Percentiles rank a stretch among this genome's conserved stretches.
Conservation (phyloP, 768 basidiomycete genomes). For the Pisolithus orientalis region DNA sequence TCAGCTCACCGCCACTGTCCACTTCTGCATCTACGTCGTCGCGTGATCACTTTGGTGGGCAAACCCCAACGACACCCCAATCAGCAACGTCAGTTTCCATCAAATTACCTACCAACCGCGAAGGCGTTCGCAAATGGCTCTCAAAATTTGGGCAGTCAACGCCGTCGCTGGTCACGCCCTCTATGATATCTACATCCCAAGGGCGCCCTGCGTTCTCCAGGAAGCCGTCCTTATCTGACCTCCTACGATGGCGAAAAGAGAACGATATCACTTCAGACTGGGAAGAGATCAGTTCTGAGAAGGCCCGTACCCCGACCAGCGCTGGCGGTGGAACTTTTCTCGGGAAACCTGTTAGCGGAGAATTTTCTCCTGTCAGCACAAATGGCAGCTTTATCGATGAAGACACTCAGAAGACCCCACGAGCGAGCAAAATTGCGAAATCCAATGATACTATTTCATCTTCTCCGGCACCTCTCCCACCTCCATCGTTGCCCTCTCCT, state of each 20-base stretch:
- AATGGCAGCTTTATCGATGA: slow-evolving; percentile 23
- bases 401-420: slow-evolving; percentile 29
- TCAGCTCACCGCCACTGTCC: slow-evolving; percentile 35
- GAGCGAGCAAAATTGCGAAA: slow-evolving; percentile 29
- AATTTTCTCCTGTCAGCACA: slow-evolving; percentile 23
- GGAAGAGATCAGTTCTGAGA: slow-evolving; percentile 53
- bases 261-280: slow-evolving; percentile 53
- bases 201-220: slow-evolving; percentile 40
- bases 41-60: slow-evolving; percentile 42
- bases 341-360: slow-evolving; percentile 20
- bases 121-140: slow-evolving; percentile 79
- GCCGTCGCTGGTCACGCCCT: slow-evolving; percentile 32
- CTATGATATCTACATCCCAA: slow-evolving; percentile 26
- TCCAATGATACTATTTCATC: slow-evolving; percentile 15
- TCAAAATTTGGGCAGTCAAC: slow-evolving; percentile 46
- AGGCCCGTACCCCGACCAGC: slow-evolving; percentile 45
- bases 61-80: slow-evolving; percentile 25
- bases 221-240: slow-evolving; percentile 64
- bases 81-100: slow-evolving; percentile 31
- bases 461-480: slow-evolving; percentile 14
- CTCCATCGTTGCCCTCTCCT: slow-evolving; percentile 31
- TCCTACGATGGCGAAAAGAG: slow-evolving; percentile 52
- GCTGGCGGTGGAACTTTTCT: slow-evolving; percentile 31
- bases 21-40: slow-evolving; percentile 41
- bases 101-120: slow-evolving; percentile 63